Evolutionary conservation across 2,329 filamentous ascomycete species (phyloP), one percentile per base, ranked within the genome.

Genomic region (Pestalotiopsis sp.): DNA sequence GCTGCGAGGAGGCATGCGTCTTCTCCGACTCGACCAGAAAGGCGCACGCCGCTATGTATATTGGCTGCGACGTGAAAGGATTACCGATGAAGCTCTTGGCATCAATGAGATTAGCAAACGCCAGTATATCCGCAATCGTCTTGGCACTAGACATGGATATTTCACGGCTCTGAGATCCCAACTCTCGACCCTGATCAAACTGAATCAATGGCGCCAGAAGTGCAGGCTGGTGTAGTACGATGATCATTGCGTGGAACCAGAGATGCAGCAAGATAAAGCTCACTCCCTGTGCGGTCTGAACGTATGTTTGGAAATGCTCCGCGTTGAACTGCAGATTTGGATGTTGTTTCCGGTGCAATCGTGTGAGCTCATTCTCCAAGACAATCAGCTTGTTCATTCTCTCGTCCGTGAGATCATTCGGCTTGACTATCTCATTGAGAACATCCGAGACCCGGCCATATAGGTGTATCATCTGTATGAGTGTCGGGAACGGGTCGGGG

Each of bases 31-130:
- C 94, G 82, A 94, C 93, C 17, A 97, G 82, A 73, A 97, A 97
- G 0, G 94, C 94, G 76, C 93, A 97, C 0, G 93, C 94, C 0
- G 94, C 94, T 70, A 97, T 95, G 74, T 97, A 97, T 75, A 97
- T 97, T 0, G 94, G 94, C 78, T 97, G 94, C 62, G 92, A 94
- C 0, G 93, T 96, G 72, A 97, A 97, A 0, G 94, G 94, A 69
- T 96, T 97, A 1, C 93, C 93, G 41, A 95, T 91, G 68, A 95
- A 93, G 73, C 93, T 95, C 78, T 93, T 94, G 0, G 92, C 90
- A 77, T 97, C 93, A 65, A 96, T 93, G 11, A 97, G 82, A 76
- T 97, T 93, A 0, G 93, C 93, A 78, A 97, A 97, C 1, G 92
- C 91, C 9, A 97, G 81, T 17, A 97, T 97, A 74, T 97, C 94